Evolutionary conservation across 208 protist genomes (phyloP).

Genomic region (Willaertia magna): DNA sequence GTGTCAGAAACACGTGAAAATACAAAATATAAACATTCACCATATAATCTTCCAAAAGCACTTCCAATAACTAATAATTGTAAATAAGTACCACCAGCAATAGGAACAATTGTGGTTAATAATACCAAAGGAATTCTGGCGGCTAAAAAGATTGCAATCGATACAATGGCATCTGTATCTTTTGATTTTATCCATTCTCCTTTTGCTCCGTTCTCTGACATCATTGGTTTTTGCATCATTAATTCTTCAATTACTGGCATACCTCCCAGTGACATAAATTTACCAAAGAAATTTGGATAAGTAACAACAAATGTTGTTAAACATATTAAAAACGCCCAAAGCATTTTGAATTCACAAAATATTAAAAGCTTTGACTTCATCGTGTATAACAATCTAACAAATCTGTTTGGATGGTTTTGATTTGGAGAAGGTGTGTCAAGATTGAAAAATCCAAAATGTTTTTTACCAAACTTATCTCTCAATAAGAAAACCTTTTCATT

Average conservation of each 20-base stretch:
- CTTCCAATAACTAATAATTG: neutral
- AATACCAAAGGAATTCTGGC: neutral
- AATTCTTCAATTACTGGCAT: neutral
- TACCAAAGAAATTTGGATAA: neutral
- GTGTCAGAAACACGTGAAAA: neutral
- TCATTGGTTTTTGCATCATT: neutral
- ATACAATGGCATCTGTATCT: neutral
- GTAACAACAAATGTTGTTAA: neutral
- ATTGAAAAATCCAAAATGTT: neutral
- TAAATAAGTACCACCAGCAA: neutral
- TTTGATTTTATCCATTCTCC: neutral
- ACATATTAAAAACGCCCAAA: neutral
- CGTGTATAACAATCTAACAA: too few relatives aligned
- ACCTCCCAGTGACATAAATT: neutral
- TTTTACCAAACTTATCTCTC: neutral
- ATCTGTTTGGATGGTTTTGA: too few relatives aligned
- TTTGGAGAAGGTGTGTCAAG: neutral
- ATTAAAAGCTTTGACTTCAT: neutral
- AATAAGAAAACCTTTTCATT: neutral
- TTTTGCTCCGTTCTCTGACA: neutral
- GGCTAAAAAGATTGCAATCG: neutral
- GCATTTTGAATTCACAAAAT: neutral
- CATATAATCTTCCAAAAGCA: neutral
- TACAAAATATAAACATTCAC: neutral
- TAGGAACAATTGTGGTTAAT: neutral